Percentiles rank a stretch among this genome's conserved stretches.
Evolutionary conservation across 176 grass and related monocot genomes (phyloP).

Genomic region (Aegilops tauschii): DNA sequence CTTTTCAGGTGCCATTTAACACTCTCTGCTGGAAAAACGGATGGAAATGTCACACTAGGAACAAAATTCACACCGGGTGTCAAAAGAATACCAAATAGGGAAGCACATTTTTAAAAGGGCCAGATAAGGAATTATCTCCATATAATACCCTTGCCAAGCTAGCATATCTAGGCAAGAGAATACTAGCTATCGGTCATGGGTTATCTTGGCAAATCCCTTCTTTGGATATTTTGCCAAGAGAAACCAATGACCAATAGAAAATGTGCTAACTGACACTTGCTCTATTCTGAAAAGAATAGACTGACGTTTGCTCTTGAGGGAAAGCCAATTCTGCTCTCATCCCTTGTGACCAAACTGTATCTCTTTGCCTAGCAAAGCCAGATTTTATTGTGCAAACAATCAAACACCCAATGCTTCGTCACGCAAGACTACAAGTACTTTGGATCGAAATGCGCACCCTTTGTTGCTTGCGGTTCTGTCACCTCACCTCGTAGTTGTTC

Average conservation of each 20-base stretch:
- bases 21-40: no score
- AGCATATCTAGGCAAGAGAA: background rate
- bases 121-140: no score
- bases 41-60: no score
- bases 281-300: background rate
- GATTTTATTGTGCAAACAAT: background rate
- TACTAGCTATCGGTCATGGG: background rate
- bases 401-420: background rate
- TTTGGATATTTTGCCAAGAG: background rate
- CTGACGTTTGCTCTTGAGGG: background rate
- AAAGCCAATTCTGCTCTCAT: background rate
- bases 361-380: background rate
- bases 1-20: no score
- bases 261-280: background rate
- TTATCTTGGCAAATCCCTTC: background rate
- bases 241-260: background rate
- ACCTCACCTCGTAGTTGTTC: background rate
- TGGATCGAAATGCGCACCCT: background rate
- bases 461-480: background rate
- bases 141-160: no score
- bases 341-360: background rate
- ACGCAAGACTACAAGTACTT: background rate
- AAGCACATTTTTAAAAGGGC: no score
- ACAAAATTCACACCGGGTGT: no score
- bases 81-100: no score